Conservation (phyloP, 371 early-diverging fungal species). For the Mucor saturninus region DNA sequence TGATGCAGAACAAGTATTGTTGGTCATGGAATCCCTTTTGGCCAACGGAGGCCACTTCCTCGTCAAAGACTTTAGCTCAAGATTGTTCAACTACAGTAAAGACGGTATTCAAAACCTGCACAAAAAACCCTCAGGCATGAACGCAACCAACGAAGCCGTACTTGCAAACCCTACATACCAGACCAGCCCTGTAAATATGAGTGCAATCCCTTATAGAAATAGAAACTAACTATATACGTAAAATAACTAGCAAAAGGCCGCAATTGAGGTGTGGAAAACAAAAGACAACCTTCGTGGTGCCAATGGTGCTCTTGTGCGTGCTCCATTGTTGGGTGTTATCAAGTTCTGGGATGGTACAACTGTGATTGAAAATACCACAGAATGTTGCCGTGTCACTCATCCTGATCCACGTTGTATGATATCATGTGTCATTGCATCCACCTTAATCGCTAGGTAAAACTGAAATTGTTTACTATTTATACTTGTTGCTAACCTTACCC, state of each 20-base stretch:
- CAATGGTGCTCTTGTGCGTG: conserved; percentile 70
- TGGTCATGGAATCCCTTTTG: conserved; percentile 59
- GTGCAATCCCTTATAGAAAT: too few relatives aligned
- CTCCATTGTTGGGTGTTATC: conserved; percentile 60
- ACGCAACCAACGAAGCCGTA: conserved; percentile 57
- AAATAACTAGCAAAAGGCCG: conserved; percentile 30
- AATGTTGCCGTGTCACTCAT: conserved; percentile 66
- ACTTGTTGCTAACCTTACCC: not conserved
- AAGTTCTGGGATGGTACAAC: conserved; percentile 69
- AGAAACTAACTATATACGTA: too few relatives aligned
- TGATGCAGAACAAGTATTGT: conserved; percentile 69
- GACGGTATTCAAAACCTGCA: conserved; percentile 56
- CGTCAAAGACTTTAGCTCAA: conserved; percentile 51
- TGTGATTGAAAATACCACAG: conserved; percentile 62
- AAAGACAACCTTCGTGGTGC: conserved; percentile 47
- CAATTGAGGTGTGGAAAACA: conserved; percentile 37
- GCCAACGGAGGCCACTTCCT: conserved; percentile 59
- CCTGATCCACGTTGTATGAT: conserved; percentile 73
- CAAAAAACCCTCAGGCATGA: conserved; percentile 62
- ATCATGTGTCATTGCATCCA: conserved; percentile 60
- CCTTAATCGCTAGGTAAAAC: conserved; percentile 59
- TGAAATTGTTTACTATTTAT: not conserved
- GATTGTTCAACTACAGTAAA: conserved; percentile 53
- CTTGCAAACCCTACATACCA: conserved; percentile 50
- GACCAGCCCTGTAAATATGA: conserved; percentile 33